Evolutionary conservation across 441 rosid genomes (phyloP).

Genomic region (Erodium chrysanthum): DNA sequence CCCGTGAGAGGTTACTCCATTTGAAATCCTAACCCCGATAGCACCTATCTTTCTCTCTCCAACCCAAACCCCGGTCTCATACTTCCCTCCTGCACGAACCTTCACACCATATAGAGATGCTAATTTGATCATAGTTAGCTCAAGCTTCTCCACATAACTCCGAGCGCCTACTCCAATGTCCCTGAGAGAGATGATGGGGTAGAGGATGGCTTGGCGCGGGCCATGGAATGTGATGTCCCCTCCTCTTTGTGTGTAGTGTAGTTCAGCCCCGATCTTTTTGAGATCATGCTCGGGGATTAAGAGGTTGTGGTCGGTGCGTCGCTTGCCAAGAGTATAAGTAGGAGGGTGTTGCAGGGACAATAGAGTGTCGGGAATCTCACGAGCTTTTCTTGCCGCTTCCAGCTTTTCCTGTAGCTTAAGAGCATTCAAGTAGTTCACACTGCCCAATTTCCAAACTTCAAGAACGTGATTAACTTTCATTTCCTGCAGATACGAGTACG

Average conservation of each 20-base stretch:
- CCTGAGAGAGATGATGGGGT: slow-evolving; percentile 70
- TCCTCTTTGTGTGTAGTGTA: slow-evolving; percentile 81
- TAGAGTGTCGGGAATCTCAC: slow-evolving; percentile 50
- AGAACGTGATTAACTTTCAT: slow-evolving; percentile 53
- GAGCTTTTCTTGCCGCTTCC: slow-evolving; percentile 43
- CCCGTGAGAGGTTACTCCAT: slow-evolving; percentile 79
- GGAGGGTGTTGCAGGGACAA: slow-evolving; percentile 78
- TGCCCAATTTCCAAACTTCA: slow-evolving; percentile 72
- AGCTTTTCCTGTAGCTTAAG: slow-evolving; percentile 75
- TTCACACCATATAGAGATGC: slow-evolving; percentile 57
- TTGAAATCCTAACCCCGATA: slow-evolving; percentile 67
- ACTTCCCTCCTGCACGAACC: slow-evolving; percentile 50
- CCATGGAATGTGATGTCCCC: slow-evolving; percentile 92
- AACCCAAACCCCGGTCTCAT: slow-evolving; percentile 92
- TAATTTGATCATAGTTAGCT: slow-evolving; percentile 62
- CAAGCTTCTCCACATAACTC: slow-evolving; percentile 72
- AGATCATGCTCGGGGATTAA: slow-evolving; percentile 54
- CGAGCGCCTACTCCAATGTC: slow-evolving; percentile 66
- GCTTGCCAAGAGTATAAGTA: slow-evolving; percentile 78
- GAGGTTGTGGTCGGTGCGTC: slow-evolving; percentile 66
- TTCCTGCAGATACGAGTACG: slow-evolving; percentile 25
- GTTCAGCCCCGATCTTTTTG: slow-evolving; percentile 58
- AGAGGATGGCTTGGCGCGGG: slow-evolving; percentile 71
- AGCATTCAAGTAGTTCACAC: slow-evolving; percentile 57
- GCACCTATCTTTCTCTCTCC: slow-evolving; percentile 86